Percentiles rank a stretch among this genome's conserved stretches.
Evolutionary conservation across 352 stramenopile species (phyloP).

Genomic region (Blastocystis hominis): DNA sequence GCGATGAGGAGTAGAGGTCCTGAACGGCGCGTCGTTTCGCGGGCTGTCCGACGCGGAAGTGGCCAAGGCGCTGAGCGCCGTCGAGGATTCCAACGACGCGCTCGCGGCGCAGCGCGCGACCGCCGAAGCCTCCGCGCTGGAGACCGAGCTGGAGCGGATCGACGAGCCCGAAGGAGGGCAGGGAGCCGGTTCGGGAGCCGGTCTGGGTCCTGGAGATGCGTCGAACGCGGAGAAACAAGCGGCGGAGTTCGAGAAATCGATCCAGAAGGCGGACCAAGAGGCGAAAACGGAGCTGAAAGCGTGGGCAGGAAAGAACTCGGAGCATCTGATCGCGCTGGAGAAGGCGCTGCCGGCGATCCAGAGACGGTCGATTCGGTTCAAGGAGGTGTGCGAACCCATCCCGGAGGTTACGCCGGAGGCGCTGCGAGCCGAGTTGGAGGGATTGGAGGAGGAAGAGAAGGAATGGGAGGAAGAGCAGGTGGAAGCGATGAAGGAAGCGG

Average conservation of each 20-base stretch:
- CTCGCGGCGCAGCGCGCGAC: background rate
- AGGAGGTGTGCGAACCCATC: background rate
- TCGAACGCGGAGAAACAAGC: background rate
- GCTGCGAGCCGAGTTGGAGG: constrained; percentile 4
- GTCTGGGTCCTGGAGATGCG: background rate
- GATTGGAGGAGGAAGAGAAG: constrained; percentile 35
- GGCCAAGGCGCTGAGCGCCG: background rate
- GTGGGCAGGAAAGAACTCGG: background rate
- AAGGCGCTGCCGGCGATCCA: constrained; percentile 22
- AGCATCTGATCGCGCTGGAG: constrained; percentile 3
- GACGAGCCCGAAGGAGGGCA: background rate
- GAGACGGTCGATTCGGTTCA: background rate
- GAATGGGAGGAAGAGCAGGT: constrained; percentile 35
- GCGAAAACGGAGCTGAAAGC: background rate
- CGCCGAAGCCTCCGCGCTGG: background rate
- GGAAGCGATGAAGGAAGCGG: constrained; percentile 5
- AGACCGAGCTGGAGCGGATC: background rate
- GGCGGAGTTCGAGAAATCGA: background rate
- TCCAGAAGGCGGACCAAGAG: background rate
- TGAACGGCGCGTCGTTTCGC: background rate
- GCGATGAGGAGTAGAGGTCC: background rate
- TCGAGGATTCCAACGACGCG: constrained; percentile 6
- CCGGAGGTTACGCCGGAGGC: background rate
- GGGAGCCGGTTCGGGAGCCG: too few relatives aligned
- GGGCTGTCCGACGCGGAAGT: background rate